Conservation (phyloP, 2,329 filamentous ascomycete genomes). For the Fusarium anguioides region DNA sequence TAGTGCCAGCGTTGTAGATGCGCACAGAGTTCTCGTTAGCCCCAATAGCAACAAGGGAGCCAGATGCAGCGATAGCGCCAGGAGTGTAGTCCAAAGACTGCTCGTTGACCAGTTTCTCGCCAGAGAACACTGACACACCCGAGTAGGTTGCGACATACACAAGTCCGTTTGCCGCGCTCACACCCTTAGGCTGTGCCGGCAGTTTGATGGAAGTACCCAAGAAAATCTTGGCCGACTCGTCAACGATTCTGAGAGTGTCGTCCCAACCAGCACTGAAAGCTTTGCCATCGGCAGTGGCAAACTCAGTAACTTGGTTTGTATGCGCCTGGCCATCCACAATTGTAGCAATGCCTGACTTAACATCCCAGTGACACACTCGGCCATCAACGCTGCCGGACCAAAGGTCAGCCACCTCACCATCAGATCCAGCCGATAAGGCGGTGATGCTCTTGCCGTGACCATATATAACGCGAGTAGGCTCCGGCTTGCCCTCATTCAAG, state of each 20-base stretch:
- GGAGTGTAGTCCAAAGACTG: slow-evolving; percentile 72
- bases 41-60: slow-evolving; percentile 78
- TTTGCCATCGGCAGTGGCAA: slow-evolving; percentile 70
- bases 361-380: slow-evolving; percentile 85
- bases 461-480: slow-evolving; percentile 78
- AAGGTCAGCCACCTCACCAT: slow-evolving; percentile 71
- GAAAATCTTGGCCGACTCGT: slow-evolving; percentile 80
- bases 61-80: slow-evolving; percentile 77
- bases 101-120: slow-evolving; percentile 70
- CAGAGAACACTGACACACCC: slow-evolving; percentile 65
- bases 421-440: slow-evolving; percentile 63
- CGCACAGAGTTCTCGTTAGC: slow-evolving; percentile 78
- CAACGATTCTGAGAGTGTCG: slow-evolving; percentile 84
- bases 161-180: slow-evolving; percentile 65
- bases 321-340: slow-evolving; percentile 83
- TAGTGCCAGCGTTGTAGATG: slow-evolving; percentile 71
- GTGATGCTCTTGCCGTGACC: slow-evolving; percentile 95
- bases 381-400: slow-evolving; percentile 96
- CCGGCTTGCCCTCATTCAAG: slow-evolving; percentile 75
- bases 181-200: slow-evolving; percentile 82
- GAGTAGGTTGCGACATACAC: slow-evolving; percentile 69
- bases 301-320: slow-evolving; percentile 85
- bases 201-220: slow-evolving; percentile 75
- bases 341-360: slow-evolving; percentile 73
- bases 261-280: slow-evolving; percentile 96